These are phyloP conservation scores for Penicillium sp. DNA, from an alignment of 2,329 filamentous ascomycete species.

Conservation along the genomic window DNA sequence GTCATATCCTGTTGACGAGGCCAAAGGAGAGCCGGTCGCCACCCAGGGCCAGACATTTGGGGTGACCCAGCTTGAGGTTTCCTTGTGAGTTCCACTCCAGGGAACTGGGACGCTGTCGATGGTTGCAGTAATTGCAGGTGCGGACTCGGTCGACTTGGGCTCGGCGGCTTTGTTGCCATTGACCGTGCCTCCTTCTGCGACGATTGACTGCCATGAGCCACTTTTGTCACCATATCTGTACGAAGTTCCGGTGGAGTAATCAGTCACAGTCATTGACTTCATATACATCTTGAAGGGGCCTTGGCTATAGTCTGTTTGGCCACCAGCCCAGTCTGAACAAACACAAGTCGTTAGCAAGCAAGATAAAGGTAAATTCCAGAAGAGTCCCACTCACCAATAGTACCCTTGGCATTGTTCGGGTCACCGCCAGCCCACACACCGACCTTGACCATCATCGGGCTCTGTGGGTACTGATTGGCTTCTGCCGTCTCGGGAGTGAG, in stretches of 20 bases:
- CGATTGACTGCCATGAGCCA: constrained; percentile 79
- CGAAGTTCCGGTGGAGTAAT: constrained; percentile 87
- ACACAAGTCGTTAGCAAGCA: neutral
- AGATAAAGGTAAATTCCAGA: neutral
- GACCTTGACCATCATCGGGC: constrained; percentile 91
- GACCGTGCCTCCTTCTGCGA: constrained; percentile 72
- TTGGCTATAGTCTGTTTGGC: constrained; percentile 75
- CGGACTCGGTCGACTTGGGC: constrained; percentile 46
- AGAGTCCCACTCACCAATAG: constrained; percentile 56
- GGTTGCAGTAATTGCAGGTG: constrained; percentile 63
- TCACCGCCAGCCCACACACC: constrained; percentile 93
- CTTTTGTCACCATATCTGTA: constrained; percentile 79
- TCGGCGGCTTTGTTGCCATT: constrained; percentile 58
- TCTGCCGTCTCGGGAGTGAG: constrained; percentile 68
- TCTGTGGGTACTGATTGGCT: constrained; percentile 78
- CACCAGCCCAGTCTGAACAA: constrained; percentile 70
- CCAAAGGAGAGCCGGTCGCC: constrained; percentile 51
- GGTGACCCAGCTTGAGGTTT: constrained; percentile 49
- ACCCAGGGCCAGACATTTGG: constrained; percentile 70
- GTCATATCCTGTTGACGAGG: constrained; percentile 54
- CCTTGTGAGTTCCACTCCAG: constrained; percentile 52
- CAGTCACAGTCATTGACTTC: constrained; percentile 70
- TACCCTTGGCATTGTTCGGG: constrained; percentile 71
- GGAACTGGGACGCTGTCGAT: constrained; percentile 65
- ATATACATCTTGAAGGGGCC: constrained; percentile 88